Base-by-base conservation (phyloP, 2,329 filamentous ascomycete species). In the Gnomoniopsis sp. region DNA sequence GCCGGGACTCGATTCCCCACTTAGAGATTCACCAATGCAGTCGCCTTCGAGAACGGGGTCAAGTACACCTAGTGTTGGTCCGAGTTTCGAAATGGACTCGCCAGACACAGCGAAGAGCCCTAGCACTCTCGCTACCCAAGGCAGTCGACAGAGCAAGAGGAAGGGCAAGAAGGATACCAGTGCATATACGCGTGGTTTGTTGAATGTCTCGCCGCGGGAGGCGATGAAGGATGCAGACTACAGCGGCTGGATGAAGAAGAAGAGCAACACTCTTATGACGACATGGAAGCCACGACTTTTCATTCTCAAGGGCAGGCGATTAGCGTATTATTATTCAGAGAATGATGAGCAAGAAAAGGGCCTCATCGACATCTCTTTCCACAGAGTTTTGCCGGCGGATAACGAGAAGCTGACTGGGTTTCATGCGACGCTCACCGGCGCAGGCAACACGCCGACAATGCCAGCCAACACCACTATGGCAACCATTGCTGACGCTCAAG, bases 271-370 rank as follows among this genome's bases (percentile, higher is more conserved):
- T 68, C 79, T 98, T 36, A 96, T 99, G 88, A 92, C 92, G 2
- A 96, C 93, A 1, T 99, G 95, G 95, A 99, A 98, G 70, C 90
- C 93, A 14, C 88, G 95, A 14, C 81, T 98, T n/a, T 99, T 99
- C 69, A 88, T 99, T 8, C 84, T 99, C 59, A 93, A 92, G 68
- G 95, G 95, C 33, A 87, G 93, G 54, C 88, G 95, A 4, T 78
- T 99, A 33, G 92, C 93, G 0, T 99, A 99, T 76, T 99, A 96
- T 75, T 99, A 99, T 72, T 90, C 90, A 0, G 93, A 98, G 69
- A 86, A 90, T 63, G 95, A 99, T 69, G 88, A 88, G 0, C 88
- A 96, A 72, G 95, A 99, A 74, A 93, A 95, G 71, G 95, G 95
- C 0, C 80, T 99, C 38, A 99, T 99, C 66, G 95, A 99, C 68